Percentiles rank a stretch among this genome's conserved stretches.
phyloP scores from a whole-genome alignment of 1,284 basidiomycete species.

The Ganoderma resinaceum region DNA sequence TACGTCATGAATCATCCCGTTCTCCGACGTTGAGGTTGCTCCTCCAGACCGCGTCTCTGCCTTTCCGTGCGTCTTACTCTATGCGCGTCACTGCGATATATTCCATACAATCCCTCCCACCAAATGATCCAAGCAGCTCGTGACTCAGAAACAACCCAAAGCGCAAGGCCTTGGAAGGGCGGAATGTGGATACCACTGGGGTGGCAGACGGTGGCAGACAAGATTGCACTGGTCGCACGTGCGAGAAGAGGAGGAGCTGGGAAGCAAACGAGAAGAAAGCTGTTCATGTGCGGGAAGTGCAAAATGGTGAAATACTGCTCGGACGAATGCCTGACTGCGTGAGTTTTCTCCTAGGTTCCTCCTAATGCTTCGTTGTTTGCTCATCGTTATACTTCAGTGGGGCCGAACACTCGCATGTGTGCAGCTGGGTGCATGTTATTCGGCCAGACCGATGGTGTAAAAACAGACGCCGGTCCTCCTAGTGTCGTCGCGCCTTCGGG shows the following conservation, averaged over 20 bases:
- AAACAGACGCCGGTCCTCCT: neutral
- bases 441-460: neutral
- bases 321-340: constrained; percentile 1
- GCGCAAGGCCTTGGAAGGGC: constrained; percentile 11
- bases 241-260: constrained; percentile 7
- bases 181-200: constrained; percentile 10
- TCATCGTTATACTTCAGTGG: neutral
- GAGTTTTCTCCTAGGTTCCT: neutral
- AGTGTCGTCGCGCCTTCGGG: neutral
- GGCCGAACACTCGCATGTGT: constrained; percentile 5
- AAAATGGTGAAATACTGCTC: constrained; percentile 12
- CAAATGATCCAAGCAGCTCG: constrained; percentile 2
- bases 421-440: constrained; percentile 8
- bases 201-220: constrained; percentile 16
- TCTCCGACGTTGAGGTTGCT: neutral
- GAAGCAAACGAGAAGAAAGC: neutral
- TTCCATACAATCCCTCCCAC: neutral
- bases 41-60: neutral
- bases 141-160: constrained; percentile 3
- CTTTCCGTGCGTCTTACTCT: neutral
- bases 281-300: constrained; percentile 10
- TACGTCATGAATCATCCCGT: too few species aligned
- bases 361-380: neutral
- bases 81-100: neutral
- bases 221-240: constrained; percentile 10